A percentile compares a stretch with the other conserved stretches of the same genome.
Evolutionary conservation across 768 basidiomycete species (phyloP).

Genomic region (Lyophyllum decastes): DNA sequence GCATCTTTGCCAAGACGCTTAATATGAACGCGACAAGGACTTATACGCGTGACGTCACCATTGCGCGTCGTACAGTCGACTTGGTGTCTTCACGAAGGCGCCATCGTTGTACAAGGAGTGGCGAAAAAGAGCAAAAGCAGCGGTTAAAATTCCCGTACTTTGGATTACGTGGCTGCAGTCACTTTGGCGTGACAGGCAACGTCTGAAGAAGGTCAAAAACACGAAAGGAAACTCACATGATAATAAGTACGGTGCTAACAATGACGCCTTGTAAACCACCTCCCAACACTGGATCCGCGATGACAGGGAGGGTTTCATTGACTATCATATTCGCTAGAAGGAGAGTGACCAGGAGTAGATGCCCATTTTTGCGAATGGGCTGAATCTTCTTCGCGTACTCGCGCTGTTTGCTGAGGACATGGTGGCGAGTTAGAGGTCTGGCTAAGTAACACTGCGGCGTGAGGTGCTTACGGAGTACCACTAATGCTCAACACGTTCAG

Average conservation of each 20-base stretch:
- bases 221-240: slow-evolving; percentile 62
- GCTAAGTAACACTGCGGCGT: neutral
- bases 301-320: slow-evolving; percentile 85
- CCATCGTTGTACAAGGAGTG: too few species aligned
- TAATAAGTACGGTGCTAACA: slow-evolving; percentile 82
- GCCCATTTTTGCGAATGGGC: slow-evolving; percentile 83
- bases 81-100: neutral
- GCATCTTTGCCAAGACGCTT: neutral
- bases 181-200: neutral
- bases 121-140: too few species aligned
- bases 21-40: too few species aligned
- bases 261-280: slow-evolving; percentile 79
- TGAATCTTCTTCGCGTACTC: slow-evolving; percentile 82
- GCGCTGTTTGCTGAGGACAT: slow-evolving; percentile 64
- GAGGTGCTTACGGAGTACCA: slow-evolving; percentile 68
- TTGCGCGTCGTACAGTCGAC: neutral
- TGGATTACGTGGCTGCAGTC: neutral
- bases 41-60: slow-evolving; percentile 17
- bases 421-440: slow-evolving; percentile 1
- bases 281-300: slow-evolving; percentile 77
- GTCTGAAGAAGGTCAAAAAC: neutral
- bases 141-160: too few species aligned
- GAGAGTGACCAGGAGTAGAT: slow-evolving; percentile 80
- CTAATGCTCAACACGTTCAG: slow-evolving; percentile 84
- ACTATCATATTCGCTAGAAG: slow-evolving; percentile 90